A percentile compares a stretch with the other conserved stretches of the same genome.
Evolutionary conservation across 176 grass and related monocot species (phyloP).

Genomic region (Eragrostis nindensis): DNA sequence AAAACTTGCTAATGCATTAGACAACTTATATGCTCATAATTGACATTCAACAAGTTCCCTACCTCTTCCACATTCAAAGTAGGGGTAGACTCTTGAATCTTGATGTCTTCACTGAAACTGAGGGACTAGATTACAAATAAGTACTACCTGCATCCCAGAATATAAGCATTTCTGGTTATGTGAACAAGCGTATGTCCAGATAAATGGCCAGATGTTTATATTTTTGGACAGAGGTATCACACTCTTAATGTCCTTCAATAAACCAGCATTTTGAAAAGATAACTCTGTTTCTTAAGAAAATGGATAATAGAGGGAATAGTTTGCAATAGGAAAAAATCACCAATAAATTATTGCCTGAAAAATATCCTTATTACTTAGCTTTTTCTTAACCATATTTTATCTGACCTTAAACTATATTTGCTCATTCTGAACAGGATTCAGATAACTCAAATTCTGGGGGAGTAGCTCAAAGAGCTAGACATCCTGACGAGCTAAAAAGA

Average conservation of each 20-base stretch:
- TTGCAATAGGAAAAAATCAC: neutral
- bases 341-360: neutral
- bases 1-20: neutral
- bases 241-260: conserved; percentile 5
- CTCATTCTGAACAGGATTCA: conserved; percentile 55
- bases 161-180: no score
- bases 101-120: neutral
- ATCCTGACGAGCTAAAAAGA: conserved; percentile 91
- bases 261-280: neutral
- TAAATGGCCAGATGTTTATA: no score
- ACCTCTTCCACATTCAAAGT: neutral
- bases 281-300: neutral
- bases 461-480: conserved; percentile 96
- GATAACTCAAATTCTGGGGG: conserved; percentile 61
- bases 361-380: conserved; percentile 2
- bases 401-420: conserved; percentile 32
- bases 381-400: conserved; percentile 36
- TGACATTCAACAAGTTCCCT: neutral
- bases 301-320: neutral
- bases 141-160: no score
- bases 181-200: no score
- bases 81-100: neutral
- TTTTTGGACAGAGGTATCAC: no score
- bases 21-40: neutral
- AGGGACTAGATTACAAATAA: neutral